A percentile compares a stretch with the other conserved stretches of the same genome.
These are phyloP conservation scores for Juglanconis juglandina DNA, from an alignment of 2,329 filamentous ascomycete species.

Conservation along the genomic window DNA sequence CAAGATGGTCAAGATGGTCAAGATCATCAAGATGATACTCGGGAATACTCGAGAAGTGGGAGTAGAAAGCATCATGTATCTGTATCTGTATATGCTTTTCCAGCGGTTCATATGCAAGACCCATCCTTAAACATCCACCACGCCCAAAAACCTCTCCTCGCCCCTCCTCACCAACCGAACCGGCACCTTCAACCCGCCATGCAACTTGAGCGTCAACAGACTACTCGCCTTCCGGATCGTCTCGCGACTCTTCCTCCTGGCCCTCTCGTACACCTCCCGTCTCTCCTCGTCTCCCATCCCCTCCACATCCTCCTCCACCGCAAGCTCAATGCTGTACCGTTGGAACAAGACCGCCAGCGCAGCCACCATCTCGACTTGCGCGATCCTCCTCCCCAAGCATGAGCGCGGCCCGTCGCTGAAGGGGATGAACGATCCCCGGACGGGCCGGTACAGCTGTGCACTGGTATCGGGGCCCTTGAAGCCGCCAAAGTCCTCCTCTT, in stretches of 20 bases:
- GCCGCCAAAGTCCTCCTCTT: slow-evolving; percentile 53
- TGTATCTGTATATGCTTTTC: not conserved
- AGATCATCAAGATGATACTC: too few species aligned
- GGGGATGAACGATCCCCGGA: slow-evolving; percentile 54
- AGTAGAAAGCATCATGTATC: too few species aligned
- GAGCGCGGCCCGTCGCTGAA: slow-evolving; percentile 57
- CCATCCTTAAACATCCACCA: slow-evolving; percentile 25
- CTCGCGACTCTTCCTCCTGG: slow-evolving; percentile 50
- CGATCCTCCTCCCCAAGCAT: slow-evolving; percentile 56
- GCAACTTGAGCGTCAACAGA: slow-evolving; percentile 71
- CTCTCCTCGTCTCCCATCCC: slow-evolving; percentile 45
- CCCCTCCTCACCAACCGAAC: slow-evolving; percentile 68
- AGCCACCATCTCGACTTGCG: slow-evolving; percentile 57
- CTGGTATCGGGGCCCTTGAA: slow-evolving; percentile 60
- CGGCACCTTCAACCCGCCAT: slow-evolving; percentile 56
- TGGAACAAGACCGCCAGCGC: slow-evolving; percentile 53
- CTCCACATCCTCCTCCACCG: slow-evolving; percentile 57
- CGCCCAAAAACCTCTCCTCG: slow-evolving; percentile 61
- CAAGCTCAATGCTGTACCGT: slow-evolving; percentile 66
- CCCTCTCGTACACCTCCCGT: slow-evolving; percentile 57
- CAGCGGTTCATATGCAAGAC: too few species aligned
- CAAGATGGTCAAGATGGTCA: too few species aligned
- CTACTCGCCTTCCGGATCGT: slow-evolving; percentile 54
- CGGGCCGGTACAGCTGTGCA: slow-evolving; percentile 57
- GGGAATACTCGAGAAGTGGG: too few species aligned